Conservation (phyloP, 331 rosid genomes). For the Prunus yedoensis region DNA sequence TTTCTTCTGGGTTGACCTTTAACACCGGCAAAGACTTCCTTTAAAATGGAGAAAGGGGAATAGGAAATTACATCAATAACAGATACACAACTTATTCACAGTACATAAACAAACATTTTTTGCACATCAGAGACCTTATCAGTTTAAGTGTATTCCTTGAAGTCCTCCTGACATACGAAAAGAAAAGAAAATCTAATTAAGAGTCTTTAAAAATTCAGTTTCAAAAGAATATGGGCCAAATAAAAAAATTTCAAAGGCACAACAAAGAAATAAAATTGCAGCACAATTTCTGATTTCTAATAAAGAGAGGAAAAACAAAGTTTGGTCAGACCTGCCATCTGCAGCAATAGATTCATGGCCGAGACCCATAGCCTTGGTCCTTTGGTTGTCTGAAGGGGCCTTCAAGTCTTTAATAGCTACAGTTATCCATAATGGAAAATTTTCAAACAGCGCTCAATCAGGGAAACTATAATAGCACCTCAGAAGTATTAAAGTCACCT, state of each 20-base stretch:
- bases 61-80: conserved; percentile 26
- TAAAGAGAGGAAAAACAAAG: neutral
- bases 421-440: neutral
- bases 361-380: conserved; percentile 32
- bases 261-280: neutral
- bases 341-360: conserved; percentile 37
- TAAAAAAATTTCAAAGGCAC: neutral
- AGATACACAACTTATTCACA: conserved; percentile 20
- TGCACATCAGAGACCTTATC: conserved; percentile 46
- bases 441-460: neutral
- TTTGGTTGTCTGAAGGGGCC: conserved; percentile 40
- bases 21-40: conserved; percentile 73
- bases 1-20: conserved; percentile 43
- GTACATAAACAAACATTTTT: conserved; percentile 11
- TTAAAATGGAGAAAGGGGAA: conserved; percentile 34
- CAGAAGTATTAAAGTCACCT: conserved; percentile 40
- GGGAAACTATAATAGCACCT: conserved; percentile 16
- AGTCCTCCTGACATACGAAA: conserved; percentile 48
- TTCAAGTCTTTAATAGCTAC: conserved; percentile 25
- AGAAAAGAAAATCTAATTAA: conserved; percentile 1
- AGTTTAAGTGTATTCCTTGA: conserved; percentile 39
- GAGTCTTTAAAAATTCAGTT: neutral
- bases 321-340: conserved; percentile 57
- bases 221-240: conserved; percentile 5
- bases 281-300: neutral